Evolutionary conservation across 2,329 filamentous ascomycete species (phyloP).

Genomic region (Aspergillus glaucus): DNA sequence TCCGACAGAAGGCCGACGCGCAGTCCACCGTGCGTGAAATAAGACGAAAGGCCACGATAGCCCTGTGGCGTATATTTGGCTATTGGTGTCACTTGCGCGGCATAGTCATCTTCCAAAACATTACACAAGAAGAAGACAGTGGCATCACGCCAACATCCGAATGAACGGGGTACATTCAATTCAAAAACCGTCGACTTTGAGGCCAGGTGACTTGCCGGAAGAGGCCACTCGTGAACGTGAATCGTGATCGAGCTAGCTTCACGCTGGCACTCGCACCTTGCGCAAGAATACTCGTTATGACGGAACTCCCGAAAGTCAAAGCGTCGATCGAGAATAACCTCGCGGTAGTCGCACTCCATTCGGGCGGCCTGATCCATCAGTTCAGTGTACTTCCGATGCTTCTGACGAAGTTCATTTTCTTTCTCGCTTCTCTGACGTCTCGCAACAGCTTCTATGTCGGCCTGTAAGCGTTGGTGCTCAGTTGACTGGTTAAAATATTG

Average conservation of each 20-base stretch:
- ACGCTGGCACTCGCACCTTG: conserved; percentile 26
- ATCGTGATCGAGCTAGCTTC: conserved; percentile 39
- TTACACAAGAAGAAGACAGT: conserved; percentile 39
- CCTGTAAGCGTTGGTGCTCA: conserved; percentile 27
- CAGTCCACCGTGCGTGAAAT: conserved; percentile 2
- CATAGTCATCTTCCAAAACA: conserved; percentile 27
- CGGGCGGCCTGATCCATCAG: conserved; percentile 1
- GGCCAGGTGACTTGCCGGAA: conserved; percentile 28
- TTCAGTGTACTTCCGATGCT: conserved; percentile 2
- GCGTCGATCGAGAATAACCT: neutral
- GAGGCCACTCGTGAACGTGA: conserved; percentile 49
- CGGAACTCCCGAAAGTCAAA: neutral
- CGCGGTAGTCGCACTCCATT: neutral
- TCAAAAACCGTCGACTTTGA: conserved; percentile 48
- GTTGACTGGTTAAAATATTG: conserved; percentile 40
- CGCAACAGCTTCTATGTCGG: conserved; percentile 1
- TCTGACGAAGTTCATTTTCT: conserved; percentile 1
- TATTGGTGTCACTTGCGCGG: conserved; percentile 4
- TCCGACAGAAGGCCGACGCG: conserved; percentile 31
- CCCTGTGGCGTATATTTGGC: conserved; percentile 5
- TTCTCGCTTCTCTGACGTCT: neutral
- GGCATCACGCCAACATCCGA: conserved; percentile 44
- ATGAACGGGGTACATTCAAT: conserved; percentile 35
- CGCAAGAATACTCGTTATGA: conserved; percentile 11
- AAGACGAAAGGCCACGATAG: conserved; percentile 12